phyloP scores from a whole-genome alignment of 2,329 filamentous ascomycete genomes.

The Ambrosiella cleistominuta region DNA sequence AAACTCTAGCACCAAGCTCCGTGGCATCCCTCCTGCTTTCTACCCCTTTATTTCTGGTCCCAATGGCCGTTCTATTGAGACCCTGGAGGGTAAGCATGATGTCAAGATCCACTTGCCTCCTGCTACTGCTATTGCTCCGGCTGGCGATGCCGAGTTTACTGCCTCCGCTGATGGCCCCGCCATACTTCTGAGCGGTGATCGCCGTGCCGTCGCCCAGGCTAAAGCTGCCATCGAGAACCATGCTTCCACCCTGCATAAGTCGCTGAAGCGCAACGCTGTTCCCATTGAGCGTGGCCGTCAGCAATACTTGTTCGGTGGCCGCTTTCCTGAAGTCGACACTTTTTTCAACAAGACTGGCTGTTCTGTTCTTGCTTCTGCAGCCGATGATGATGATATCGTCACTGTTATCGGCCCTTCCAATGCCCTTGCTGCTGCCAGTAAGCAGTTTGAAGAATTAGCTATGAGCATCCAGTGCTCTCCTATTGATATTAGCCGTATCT shows the following conservation, averaged over 20 bases:
- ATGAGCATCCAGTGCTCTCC: conserved; percentile 71
- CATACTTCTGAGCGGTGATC: conserved; percentile 77
- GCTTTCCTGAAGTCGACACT: conserved; percentile 61
- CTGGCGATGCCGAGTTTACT: conserved; percentile 51
- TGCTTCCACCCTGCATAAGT: conserved; percentile 55
- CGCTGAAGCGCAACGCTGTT: conserved; percentile 61
- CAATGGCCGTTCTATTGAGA: conserved; percentile 47
- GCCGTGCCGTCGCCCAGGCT: conserved; percentile 60
- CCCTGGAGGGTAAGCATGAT: conserved; percentile 59
- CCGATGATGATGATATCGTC: conserved; percentile 65
- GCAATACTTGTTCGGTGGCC: conserved; percentile 83
- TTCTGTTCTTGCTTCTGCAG: conserved; percentile 61
- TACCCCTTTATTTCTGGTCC: conserved; percentile 88
- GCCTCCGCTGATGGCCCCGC: conserved; percentile 51
- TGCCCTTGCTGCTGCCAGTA: conserved; percentile 55
- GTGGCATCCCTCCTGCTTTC: conserved; percentile 73
- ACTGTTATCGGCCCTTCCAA: conserved; percentile 68
- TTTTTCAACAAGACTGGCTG: conserved; percentile 88
- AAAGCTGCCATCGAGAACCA: conserved; percentile 66
- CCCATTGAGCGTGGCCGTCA: conserved; percentile 75
- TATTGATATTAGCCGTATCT: conserved; percentile 66
- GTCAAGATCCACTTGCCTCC: conserved; percentile 66
- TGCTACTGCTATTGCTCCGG: conserved; percentile 30
- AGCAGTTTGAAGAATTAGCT: conserved; percentile 76
- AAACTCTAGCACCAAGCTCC: conserved; percentile 64